These are phyloP conservation scores for Fusarium globosum DNA, from an alignment of 2,329 filamentous ascomycete genomes.

Conservation along the genomic window DNA sequence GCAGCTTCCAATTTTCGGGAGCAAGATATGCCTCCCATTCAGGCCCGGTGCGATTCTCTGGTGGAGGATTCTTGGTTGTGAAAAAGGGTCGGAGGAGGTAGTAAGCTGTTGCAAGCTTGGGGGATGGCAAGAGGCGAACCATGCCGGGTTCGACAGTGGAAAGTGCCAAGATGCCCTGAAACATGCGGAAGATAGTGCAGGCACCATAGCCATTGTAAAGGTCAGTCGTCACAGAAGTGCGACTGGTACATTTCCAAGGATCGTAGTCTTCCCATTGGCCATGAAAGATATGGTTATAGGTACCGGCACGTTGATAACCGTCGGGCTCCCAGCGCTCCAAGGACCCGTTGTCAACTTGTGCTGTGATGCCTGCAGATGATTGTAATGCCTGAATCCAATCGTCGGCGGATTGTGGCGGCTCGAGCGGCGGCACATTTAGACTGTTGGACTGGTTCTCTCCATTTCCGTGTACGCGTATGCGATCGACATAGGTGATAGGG, in stretches of 20 bases:
- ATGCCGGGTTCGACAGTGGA: constrained; percentile 71
- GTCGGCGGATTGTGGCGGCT: constrained; percentile 49
- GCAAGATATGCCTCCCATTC: constrained; percentile 65
- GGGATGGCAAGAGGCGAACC: constrained; percentile 79
- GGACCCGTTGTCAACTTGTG: constrained; percentile 77
- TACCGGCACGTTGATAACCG: constrained; percentile 71
- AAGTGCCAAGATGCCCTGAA: constrained; percentile 66
- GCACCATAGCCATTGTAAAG: constrained; percentile 68
- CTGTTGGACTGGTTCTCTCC: constrained; percentile 36
- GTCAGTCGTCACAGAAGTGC: constrained; percentile 64
- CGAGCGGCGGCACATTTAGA: constrained; percentile 37
- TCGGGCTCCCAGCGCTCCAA: constrained; percentile 78
- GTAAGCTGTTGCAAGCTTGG: constrained; percentile 79
- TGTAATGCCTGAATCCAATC: constrained; percentile 54
- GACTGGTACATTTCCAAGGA: constrained; percentile 65
- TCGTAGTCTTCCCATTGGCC: constrained; percentile 67
- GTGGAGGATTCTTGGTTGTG: constrained; percentile 56
- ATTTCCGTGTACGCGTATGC: constrained; percentile 73
- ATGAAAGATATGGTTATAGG: constrained; percentile 64
- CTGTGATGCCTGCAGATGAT: constrained; percentile 64
- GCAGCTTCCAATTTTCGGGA: constrained; percentile 58
- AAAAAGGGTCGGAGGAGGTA: constrained; percentile 73
- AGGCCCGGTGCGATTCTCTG: constrained; percentile 52
- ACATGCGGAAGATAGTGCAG: constrained; percentile 69
- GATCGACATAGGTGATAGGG: constrained; percentile 75